Base-by-base conservation (phyloP, 192 early-diverging fungal genomes). In the Polychytrium aggregatum region DNA sequence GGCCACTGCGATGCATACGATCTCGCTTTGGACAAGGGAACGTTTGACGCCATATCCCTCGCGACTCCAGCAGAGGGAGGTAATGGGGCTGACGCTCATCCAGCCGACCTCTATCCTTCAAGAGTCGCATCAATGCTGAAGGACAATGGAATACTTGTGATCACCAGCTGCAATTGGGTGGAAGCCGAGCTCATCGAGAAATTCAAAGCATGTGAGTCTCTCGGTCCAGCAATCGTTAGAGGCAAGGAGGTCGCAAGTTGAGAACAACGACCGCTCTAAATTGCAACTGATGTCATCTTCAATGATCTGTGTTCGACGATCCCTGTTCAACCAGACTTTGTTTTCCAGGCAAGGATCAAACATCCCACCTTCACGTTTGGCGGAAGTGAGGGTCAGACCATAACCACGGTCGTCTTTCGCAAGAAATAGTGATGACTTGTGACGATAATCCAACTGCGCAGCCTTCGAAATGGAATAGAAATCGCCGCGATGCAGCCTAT, bases 151-250 rank as follows among this genome's bases (percentile, higher is more conserved):
- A 63, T 81, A 22, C 72, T 96, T 10, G 55, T 96, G 44, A 89
- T 96, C 44, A 96, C 92, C 1, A 85, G 82, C 42, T 96, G 92
- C 59, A 96, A 96, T 39, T 96, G 87, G 86, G 92, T 89, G 2
- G 82, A 86, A 43, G 73, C 84, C 10, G 92, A 96, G 63, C 66
- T 96, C 55, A 63, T 83, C 2, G 63, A 66, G 24, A 58, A 70
- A 11, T 82, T 86, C 30, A 55, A 72, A 40, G 59, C 61, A 26
- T 55, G 81, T 83, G 65, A 57, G 63, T 55, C 1, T 50, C 6
- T 20, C 43, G 48, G 21, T 67, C 65, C 39, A n/a, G n/a, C n/a
- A n/a, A n/a, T n/a, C n/a, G n/a, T n/a, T n/a, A n/a, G n/a, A n/a
- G n/a, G n/a, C n/a, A n/a, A n/a, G n/a, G n/a, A n/a, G n/a, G n/a